Evolutionary conservation across 2,329 filamentous ascomycete genomes (phyloP).

Genomic region (Colletotrichum sojae): DNA sequence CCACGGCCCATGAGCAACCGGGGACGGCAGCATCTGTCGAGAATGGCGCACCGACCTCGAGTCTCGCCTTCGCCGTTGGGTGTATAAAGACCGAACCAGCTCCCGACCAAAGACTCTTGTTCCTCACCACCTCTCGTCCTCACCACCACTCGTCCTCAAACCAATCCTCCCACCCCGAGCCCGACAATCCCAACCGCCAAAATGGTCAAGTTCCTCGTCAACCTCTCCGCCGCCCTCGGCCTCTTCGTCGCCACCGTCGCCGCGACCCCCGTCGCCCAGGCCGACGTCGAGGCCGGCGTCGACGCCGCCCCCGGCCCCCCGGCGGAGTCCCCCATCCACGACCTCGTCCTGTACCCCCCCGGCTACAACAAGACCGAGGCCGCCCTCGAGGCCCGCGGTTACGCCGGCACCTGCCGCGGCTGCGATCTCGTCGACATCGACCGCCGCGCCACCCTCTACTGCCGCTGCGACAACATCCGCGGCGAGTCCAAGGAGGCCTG

Average conservation of each 20-base stretch:
- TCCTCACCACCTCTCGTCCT: neutral
- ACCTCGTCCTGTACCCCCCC: neutral
- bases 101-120: neutral
- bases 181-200: neutral
- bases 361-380: neutral
- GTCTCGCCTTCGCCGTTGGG: neutral
- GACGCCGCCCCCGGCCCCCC: no score
- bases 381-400: neutral
- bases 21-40: no score
- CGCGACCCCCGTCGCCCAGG: neutral
- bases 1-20: no score
- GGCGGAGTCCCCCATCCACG: neutral
- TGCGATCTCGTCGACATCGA: neutral
- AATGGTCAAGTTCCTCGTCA: neutral
- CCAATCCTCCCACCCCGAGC: neutral
- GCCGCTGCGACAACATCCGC: neutral
- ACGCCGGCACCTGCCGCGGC: neutral
- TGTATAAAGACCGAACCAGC: neutral
- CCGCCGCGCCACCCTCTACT: neutral
- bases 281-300: neutral
- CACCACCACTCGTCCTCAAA: neutral
- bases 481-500: neutral
- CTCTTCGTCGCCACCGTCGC: neutral
- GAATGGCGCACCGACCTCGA: neutral
- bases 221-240: neutral